Conservation (phyloP, 164 flowering plant genomes). For the Aristolochia fimbriata region DNA sequence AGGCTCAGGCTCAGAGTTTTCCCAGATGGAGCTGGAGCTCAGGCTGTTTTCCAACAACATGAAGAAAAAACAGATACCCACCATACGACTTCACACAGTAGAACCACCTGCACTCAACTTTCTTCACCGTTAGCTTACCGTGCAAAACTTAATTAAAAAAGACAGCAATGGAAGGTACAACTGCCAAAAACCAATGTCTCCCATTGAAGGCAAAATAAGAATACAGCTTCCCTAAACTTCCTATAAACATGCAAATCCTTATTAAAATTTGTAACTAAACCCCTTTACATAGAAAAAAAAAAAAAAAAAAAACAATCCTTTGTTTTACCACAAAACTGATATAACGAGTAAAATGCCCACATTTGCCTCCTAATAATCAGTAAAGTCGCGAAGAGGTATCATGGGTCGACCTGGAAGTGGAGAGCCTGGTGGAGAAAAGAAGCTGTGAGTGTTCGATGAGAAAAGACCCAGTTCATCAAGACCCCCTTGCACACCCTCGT, state of each 20-base stretch:
- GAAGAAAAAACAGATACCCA: too few relatives aligned
- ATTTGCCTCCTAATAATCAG: constrained; percentile 2
- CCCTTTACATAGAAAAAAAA: constrained; percentile 10
- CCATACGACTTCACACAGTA: too few relatives aligned
- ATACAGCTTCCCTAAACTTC: constrained; percentile 4
- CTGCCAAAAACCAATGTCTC: not conserved
- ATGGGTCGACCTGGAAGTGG: constrained; percentile 25
- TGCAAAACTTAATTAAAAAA: not conserved
- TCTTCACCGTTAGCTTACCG: too few relatives aligned
- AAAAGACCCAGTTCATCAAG: constrained; percentile 25
- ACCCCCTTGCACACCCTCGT: constrained; percentile 26
- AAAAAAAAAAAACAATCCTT: not conserved
- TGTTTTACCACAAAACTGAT: constrained; percentile 1
- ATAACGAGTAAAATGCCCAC: not conserved
- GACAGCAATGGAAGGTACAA: not conserved
- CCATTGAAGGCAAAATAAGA: constrained; percentile 3
- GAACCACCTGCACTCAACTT: too few relatives aligned
- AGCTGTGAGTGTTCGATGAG: constrained; percentile 11
- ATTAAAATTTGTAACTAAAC: constrained; percentile 7
- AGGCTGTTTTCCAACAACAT: too few relatives aligned
- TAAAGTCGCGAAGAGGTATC: constrained; percentile 11
- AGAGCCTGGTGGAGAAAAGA: constrained; percentile 23
- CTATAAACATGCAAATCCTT: constrained; percentile 14
- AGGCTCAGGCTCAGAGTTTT: too few relatives aligned
- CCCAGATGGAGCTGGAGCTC: too few relatives aligned